Conservation (phyloP, 495 filamentous ascomycete species). For the Staphylotrichum longicolle region DNA sequence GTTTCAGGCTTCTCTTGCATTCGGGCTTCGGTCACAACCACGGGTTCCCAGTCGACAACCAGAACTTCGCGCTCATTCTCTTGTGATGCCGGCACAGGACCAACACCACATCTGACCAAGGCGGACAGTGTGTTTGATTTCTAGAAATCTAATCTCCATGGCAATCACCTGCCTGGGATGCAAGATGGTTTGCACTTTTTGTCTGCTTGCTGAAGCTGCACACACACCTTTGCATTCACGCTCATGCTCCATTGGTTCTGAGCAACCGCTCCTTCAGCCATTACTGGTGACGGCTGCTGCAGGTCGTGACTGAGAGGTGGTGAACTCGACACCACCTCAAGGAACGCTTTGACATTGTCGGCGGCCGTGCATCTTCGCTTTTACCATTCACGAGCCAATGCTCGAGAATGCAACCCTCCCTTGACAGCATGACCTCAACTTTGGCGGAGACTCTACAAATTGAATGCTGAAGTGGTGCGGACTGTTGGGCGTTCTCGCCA, state of each 20-base stretch:
- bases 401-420: not conserved
- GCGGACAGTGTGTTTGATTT: too few relatives aligned
- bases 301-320: not conserved
- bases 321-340: not conserved
- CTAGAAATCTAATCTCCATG: too few relatives aligned
- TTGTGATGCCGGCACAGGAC: too few relatives aligned
- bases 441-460: too few relatives aligned
- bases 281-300: not conserved
- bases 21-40: not conserved
- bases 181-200: not conserved
- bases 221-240: not conserved
- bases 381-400: too few relatives aligned
- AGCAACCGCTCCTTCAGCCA: not conserved
- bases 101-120: not conserved
- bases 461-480: too few relatives aligned
- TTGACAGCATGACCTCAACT: not conserved
- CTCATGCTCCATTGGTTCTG: not conserved
- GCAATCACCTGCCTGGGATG: not conserved
- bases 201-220: too few relatives aligned
- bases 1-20: slow-evolving; percentile 3
- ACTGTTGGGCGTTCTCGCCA: too few relatives aligned
- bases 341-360: slow-evolving; percentile 9
- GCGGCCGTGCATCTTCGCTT: not conserved
- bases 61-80: not conserved
- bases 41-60: not conserved